phyloP scores from a whole-genome alignment of 1,284 basidiomycete species.

The Stygiomarasmius scandens region DNA sequence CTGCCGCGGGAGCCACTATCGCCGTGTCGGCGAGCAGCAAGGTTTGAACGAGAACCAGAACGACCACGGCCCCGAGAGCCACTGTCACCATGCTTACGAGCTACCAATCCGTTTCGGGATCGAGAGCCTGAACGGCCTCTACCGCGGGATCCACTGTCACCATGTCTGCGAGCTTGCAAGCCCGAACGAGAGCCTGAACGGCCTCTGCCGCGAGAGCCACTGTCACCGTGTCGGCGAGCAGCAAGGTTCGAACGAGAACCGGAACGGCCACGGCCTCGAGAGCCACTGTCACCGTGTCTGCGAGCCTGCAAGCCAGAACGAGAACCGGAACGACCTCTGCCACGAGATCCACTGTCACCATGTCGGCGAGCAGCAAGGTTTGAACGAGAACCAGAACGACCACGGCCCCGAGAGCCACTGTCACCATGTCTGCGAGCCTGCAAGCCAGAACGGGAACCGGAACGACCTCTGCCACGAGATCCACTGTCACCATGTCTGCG shows the following conservation, averaged over 20 bases:
- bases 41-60: no score
- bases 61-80: conserved; percentile 6
- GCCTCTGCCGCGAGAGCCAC: conserved; percentile 10
- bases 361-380: conserved; percentile 9
- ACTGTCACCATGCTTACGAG: conserved; percentile 13
- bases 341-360: conserved; percentile 12
- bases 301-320: conserved; percentile 20
- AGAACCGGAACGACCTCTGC: conserved; percentile 9
- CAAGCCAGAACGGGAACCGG: conserved; percentile 8
- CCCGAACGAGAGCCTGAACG: conserved; percentile 21
- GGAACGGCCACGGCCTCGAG: conserved; percentile 12
- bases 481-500: conserved; percentile 26
- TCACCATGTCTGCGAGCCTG: conserved; percentile 23
- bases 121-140: conserved; percentile 11
- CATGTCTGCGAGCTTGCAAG: conserved; percentile 25
- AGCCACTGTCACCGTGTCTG: conserved; percentile 24
- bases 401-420: conserved; percentile 15
- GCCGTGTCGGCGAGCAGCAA: conserved; percentile 16
- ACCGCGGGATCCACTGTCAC: no score
- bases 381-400: conserved; percentile 10
- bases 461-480: conserved; percentile 12
- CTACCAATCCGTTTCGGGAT: conserved; percentile 2
- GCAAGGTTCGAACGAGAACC: conserved; percentile 8
- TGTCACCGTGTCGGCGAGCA: conserved; percentile 11
- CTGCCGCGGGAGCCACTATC: conserved; percentile 12